phyloP scores from a whole-genome alignment of 441 rosid species.

The Arabidopsis lyrata region DNA sequence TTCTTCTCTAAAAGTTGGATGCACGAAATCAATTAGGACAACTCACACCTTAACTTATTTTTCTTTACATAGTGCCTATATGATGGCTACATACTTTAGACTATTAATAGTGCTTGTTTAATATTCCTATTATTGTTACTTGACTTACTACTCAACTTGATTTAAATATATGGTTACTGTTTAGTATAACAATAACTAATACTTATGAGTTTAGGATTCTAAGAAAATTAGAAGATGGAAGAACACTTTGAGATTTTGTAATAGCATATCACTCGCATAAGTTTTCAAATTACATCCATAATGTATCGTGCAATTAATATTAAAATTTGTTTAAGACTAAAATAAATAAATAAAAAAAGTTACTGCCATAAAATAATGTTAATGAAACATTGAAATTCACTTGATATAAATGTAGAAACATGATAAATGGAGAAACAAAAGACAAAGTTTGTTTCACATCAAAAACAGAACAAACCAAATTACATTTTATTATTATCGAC shows the following conservation, averaged over 20 bases:
- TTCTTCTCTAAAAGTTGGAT: constrained; percentile 21
- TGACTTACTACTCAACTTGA: neutral
- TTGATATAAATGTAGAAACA: neutral
- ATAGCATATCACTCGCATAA: too few relatives aligned
- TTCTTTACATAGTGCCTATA: neutral
- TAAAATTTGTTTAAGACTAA: neutral
- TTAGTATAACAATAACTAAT: neutral
- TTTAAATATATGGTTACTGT: neutral
- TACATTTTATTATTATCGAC: constrained; percentile 2
- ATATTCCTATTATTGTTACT: neutral
- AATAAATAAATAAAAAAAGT: neutral
- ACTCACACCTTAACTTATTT: constrained; percentile 7
- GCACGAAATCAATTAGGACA: constrained; percentile 33
- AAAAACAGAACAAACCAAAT: constrained; percentile 30
- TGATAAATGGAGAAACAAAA: neutral
- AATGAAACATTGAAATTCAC: neutral
- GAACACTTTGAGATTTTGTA: neutral
- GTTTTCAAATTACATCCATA: neutral
- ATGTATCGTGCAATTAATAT: neutral
- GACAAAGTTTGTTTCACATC: neutral
- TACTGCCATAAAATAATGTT: neutral
- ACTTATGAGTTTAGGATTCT: neutral
- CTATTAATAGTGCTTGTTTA: constrained; percentile 18
- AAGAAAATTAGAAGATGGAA: neutral
- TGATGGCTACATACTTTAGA: constrained; percentile 25